Evolutionary conservation across 1,284 basidiomycete genomes (phyloP).

Genomic region (Apiotrichum mycotoxinovorans): DNA sequence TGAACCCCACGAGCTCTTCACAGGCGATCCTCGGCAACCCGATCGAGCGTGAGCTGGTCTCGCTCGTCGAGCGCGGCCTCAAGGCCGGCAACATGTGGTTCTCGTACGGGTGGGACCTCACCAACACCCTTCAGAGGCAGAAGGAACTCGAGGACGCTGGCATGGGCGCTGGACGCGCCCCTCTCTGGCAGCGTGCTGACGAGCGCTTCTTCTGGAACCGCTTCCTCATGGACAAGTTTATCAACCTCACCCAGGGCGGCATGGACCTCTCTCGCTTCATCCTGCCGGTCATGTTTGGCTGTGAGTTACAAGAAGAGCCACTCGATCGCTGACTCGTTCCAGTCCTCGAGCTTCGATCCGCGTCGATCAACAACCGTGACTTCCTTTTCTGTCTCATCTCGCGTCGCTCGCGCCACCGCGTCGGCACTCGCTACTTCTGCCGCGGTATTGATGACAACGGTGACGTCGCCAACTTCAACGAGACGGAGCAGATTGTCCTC

Average conservation of each 20-base stretch:
- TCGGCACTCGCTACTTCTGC: constrained; percentile 95
- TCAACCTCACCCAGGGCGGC: constrained; percentile 45
- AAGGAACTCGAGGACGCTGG: constrained; percentile 61
- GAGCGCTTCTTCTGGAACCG: constrained; percentile 99
- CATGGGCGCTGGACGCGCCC: constrained; percentile 56
- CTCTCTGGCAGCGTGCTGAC: constrained; percentile 62
- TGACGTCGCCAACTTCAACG: constrained; percentile 79
- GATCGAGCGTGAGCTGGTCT: constrained; percentile 81
- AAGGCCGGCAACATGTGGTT: constrained; percentile 78
- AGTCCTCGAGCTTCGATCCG: constrained; percentile 84
- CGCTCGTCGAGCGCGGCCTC: constrained; percentile 81
- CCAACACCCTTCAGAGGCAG: constrained; percentile 82
- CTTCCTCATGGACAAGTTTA: constrained; percentile 54
- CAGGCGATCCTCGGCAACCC: constrained; percentile 63
- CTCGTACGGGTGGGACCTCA: constrained; percentile 88
- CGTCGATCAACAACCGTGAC: constrained; percentile 71
- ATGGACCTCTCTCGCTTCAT: constrained; percentile 71
- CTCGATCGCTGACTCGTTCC: constrained; percentile 4
- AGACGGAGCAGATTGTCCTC: constrained; percentile 88
- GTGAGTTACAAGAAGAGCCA: constrained; percentile 53
- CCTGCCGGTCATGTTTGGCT: constrained; percentile 86
- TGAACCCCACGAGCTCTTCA: constrained; percentile 63
- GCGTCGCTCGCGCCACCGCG: constrained; percentile 85
- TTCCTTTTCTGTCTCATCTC: constrained; percentile 86
- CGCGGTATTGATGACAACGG: constrained; percentile 77